Conservation (phyloP, 1,284 basidiomycete genomes). For the Leucoagaricus sp. region DNA sequence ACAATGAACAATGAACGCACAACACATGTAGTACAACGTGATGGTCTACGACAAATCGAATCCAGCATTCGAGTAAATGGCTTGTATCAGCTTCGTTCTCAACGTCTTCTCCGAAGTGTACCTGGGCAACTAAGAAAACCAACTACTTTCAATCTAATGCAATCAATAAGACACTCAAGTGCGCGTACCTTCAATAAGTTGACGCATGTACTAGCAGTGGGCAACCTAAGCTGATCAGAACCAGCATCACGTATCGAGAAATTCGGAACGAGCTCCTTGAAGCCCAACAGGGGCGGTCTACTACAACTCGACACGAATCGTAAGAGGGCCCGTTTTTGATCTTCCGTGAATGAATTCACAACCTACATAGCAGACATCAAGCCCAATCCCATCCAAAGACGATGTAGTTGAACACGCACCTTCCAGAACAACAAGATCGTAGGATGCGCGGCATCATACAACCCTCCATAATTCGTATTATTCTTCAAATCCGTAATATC, state of each 20-base stretch:
- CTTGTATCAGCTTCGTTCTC: slow-evolving; percentile 18
- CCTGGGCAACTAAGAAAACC: slow-evolving; percentile 11
- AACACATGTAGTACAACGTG: not conserved
- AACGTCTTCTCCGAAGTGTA: slow-evolving; percentile 18
- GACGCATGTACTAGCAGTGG: slow-evolving; percentile 83
- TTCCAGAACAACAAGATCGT: slow-evolving; percentile 82
- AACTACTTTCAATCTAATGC: not conserved
- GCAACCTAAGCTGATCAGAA: slow-evolving; percentile 72
- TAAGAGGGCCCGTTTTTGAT: slow-evolving; percentile 71
- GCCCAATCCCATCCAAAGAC: not conserved
- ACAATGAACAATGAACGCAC: not conserved
- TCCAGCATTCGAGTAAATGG: slow-evolving; percentile 20
- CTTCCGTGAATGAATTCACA: slow-evolving; percentile 71
- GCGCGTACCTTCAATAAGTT: slow-evolving; percentile 76
- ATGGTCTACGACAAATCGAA: slow-evolving; percentile 19
- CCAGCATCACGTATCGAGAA: slow-evolving; percentile 86
- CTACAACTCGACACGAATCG: slow-evolving; percentile 92
- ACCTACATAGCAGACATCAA: slow-evolving; percentile 48
- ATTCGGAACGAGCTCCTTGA: slow-evolving; percentile 83
- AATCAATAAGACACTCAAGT: slow-evolving; percentile 11
- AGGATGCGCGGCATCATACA: slow-evolving; percentile 67
- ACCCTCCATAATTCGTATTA: slow-evolving; percentile 79
- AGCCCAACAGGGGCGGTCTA: slow-evolving; percentile 87
- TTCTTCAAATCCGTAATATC: slow-evolving; percentile 78
- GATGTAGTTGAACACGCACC: slow-evolving; percentile 32